phyloP scores from a whole-genome alignment of 2,329 filamentous ascomycete genomes.

The Fusarium zealandicum region DNA sequence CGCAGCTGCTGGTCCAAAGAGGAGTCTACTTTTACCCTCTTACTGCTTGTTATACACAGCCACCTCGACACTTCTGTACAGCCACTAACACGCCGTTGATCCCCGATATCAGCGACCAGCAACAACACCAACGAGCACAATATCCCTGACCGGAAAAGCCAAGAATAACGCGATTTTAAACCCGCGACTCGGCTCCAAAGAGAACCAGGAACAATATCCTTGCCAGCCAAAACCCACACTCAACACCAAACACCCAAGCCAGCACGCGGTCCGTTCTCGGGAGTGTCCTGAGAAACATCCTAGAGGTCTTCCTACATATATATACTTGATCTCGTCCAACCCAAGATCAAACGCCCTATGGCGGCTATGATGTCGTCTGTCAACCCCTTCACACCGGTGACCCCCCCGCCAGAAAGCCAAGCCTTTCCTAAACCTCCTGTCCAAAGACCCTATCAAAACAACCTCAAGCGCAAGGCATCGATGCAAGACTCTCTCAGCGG shows the following conservation, averaged over 20 bases:
- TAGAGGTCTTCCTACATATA: slow-evolving; percentile 21
- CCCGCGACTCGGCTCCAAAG: slow-evolving; percentile 15
- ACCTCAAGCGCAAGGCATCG: slow-evolving; percentile 39
- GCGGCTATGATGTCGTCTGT: slow-evolving; percentile 45
- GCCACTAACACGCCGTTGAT: slow-evolving; percentile 30
- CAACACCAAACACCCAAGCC: slow-evolving; percentile 10
- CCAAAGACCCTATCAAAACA: slow-evolving; percentile 41
- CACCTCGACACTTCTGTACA: slow-evolving; percentile 16
- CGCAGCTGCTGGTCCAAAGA: slow-evolving; percentile 26
- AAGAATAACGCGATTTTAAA: slow-evolving; percentile 23
- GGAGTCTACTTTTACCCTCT: slow-evolving; percentile 22
- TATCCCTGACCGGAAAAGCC: slow-evolving; percentile 2
- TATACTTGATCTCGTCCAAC: slow-evolving; percentile 23
- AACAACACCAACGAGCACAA: slow-evolving; percentile 13
- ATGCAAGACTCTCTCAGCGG: slow-evolving; percentile 35
- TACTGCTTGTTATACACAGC: slow-evolving; percentile 27
- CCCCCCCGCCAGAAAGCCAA: slow-evolving; percentile 42
- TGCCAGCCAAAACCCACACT: slow-evolving; percentile 14
- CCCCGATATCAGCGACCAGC: slow-evolving; percentile 11
- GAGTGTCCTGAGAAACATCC: slow-evolving; percentile 16
- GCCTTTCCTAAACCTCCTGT: slow-evolving; percentile 43
- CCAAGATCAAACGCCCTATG: slow-evolving; percentile 35
- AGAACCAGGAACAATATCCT: slow-evolving; percentile 25
- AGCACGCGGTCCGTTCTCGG: slow-evolving; percentile 23
- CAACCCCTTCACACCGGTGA: slow-evolving; percentile 42